phyloP scores from a whole-genome alignment of 2,329 filamentous ascomycete species.

The Rutstroemia sp. region DNA sequence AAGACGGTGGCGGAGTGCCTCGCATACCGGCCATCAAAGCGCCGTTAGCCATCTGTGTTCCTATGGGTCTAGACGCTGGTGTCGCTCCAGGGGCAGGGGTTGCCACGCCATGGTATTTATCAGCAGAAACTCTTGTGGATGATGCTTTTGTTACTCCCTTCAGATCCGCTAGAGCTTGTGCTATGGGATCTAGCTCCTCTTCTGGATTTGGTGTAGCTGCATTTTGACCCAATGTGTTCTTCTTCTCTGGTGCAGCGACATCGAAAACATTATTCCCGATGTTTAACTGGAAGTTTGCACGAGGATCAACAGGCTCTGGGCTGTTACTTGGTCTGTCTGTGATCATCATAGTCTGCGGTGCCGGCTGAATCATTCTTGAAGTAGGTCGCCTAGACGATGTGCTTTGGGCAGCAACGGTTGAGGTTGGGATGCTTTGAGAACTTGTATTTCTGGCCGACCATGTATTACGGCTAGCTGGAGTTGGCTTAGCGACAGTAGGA shows the following conservation, averaged over 20 bases:
- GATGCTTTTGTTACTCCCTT: conserved; percentile 82
- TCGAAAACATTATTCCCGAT: conserved; percentile 95
- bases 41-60: conserved; percentile 33
- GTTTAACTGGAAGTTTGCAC: conserved; percentile 87
- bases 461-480: conserved; percentile 46
- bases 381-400: conserved; percentile 33
- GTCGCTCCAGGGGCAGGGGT: conserved; percentile 60
- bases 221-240: conserved; percentile 35
- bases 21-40: conserved; percentile 50
- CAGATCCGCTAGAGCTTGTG: conserved; percentile 82
- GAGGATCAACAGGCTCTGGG: conserved; percentile 82
- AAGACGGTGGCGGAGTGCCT: conserved; percentile 80
- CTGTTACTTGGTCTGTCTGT: conserved; percentile 48
- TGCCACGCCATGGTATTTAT: conserved; percentile 87
- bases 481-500: conserved; percentile 24
- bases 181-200: conserved; percentile 79
- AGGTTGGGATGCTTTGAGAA: conserved; percentile 19
- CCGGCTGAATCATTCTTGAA: conserved; percentile 25
- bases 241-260: conserved; percentile 70
- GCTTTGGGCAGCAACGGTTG: conserved; percentile 8
- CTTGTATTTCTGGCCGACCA: conserved; percentile 39
- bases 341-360: conserved; percentile 23
- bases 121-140: conserved; percentile 80
- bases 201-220: conserved; percentile 32
- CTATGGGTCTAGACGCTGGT: conserved; percentile 38